These are phyloP conservation scores for Rhododendron griersonianum DNA, from an alignment of 148 eudicot genomes.

Conservation along the genomic window DNA sequence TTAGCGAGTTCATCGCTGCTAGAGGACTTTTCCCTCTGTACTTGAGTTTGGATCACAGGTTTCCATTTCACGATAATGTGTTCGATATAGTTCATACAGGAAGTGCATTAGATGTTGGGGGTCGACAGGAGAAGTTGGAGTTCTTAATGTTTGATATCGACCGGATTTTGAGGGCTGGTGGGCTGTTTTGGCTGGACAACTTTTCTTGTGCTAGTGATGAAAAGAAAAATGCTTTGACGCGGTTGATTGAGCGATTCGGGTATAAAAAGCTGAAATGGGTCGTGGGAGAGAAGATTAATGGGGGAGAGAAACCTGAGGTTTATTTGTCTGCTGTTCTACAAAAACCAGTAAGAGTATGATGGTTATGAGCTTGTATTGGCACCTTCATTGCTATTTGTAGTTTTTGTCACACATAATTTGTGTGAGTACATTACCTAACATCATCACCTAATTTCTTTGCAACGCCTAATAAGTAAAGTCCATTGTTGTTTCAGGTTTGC, in stretches of 20 bases:
- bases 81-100: conserved; percentile 82
- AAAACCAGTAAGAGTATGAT: conserved; percentile 74
- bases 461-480: conserved; percentile 17
- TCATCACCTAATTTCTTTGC: conserved; percentile 13
- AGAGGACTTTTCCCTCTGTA: conserved; percentile 85
- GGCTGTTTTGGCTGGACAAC: conserved; percentile 90
- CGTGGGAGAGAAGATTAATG: conserved; percentile 74
- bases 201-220: conserved; percentile 71
- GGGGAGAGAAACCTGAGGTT: conserved; percentile 58
- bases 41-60: conserved; percentile 77
- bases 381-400: background rate
- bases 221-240: conserved; percentile 58
- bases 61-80: conserved; percentile 72
- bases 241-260: conserved; percentile 80
- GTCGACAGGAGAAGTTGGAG: conserved; percentile 78
- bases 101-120: conserved; percentile 76
- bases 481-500: conserved; percentile 5
- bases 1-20: conserved; percentile 77
- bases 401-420: conserved; percentile 16
- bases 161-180: conserved; percentile 74
- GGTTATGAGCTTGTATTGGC: conserved; percentile 1
- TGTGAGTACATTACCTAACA: conserved; percentile 10
- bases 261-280: conserved; percentile 97
- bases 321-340: conserved; percentile 91
- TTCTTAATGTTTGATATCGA: conserved; percentile 92